These are phyloP conservation scores for Bondarzewia mesenterica DNA, from an alignment of 1,284 basidiomycete genomes.

Conservation along the genomic window DNA sequence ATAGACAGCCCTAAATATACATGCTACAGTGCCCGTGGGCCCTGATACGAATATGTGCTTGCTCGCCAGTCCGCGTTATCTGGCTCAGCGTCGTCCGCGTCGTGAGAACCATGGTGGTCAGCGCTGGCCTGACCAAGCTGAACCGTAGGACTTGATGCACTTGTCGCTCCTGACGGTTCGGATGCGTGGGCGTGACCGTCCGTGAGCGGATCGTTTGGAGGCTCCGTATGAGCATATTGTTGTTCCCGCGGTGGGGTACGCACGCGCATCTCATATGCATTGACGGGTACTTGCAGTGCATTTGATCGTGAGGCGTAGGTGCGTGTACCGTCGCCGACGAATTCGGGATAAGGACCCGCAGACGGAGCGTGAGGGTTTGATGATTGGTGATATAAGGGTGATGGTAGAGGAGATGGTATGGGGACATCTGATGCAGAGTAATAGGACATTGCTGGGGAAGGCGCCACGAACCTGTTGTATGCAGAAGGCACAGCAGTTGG, in stretches of 20 bases:
- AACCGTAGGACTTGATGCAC: not conserved
- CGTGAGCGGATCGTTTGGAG: not conserved
- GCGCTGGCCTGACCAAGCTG: not conserved
- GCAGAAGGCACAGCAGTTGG: not conserved
- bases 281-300: conserved; percentile 4
- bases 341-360: conserved; percentile 1
- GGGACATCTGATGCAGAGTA: conserved; percentile 66
- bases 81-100: not conserved
- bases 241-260: conserved; percentile 21
- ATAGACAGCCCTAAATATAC: no score
- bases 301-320: conserved; percentile 6
- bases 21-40: not conserved
- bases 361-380: conserved; percentile 11
- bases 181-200: not conserved
- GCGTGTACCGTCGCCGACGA: conserved; percentile 11
- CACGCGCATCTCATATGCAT: conserved; percentile 48
- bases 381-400: conserved; percentile 33
- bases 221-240: not conserved
- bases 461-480: conserved; percentile 10
- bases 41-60: not conserved
- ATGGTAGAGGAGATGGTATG: conserved; percentile 48
- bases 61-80: not conserved
- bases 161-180: not conserved
- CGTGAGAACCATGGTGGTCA: not conserved
- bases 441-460: conserved; percentile 40